These are phyloP conservation scores for Naganishia vaughanmartiniae DNA, from an alignment of 768 basidiomycete genomes.

Conservation along the genomic window DNA sequence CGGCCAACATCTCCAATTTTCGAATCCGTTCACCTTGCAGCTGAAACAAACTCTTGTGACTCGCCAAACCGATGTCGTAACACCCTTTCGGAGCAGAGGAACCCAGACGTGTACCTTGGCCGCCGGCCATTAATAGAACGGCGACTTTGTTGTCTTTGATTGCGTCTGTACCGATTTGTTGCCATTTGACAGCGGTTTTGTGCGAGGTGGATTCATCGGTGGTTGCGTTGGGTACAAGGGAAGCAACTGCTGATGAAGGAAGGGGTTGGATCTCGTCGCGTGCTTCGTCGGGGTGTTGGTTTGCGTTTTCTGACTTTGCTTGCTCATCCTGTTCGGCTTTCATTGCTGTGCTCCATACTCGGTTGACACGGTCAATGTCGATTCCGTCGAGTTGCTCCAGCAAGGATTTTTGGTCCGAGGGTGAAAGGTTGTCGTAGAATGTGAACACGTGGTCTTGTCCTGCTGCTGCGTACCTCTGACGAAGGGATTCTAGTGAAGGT, in stretches of 20 bases:
- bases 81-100: slow-evolving; percentile 92
- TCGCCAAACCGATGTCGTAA: slow-evolving; percentile 93
- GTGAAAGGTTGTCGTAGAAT: slow-evolving; percentile 74
- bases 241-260: slow-evolving; percentile 71
- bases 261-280: slow-evolving; percentile 71
- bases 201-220: background rate
- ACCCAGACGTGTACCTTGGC: slow-evolving; percentile 92
- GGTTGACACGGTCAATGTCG: slow-evolving; percentile 87
- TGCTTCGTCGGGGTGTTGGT: background rate
- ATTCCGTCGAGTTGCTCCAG: slow-evolving; percentile 70
- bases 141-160: slow-evolving; percentile 79
- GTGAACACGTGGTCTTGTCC: slow-evolving; percentile 84
- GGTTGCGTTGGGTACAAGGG: slow-evolving; percentile 59
- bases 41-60: slow-evolving; percentile 90
- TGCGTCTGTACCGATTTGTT: slow-evolving; percentile 72
- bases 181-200: slow-evolving; percentile 64
- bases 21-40: slow-evolving; percentile 95
- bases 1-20: slow-evolving; percentile 74
- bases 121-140: slow-evolving; percentile 96
- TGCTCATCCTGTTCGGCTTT: slow-evolving; percentile 61
- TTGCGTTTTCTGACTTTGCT: background rate
- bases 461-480: slow-evolving; percentile 63
- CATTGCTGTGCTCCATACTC: slow-evolving; percentile 75
- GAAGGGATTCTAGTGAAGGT: slow-evolving; percentile 1
- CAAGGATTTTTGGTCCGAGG: slow-evolving; percentile 65